These are phyloP conservation scores for Cyphellophora europaea DNA, from an alignment of 2,329 filamentous ascomycete species.

Conservation along the genomic window DNA sequence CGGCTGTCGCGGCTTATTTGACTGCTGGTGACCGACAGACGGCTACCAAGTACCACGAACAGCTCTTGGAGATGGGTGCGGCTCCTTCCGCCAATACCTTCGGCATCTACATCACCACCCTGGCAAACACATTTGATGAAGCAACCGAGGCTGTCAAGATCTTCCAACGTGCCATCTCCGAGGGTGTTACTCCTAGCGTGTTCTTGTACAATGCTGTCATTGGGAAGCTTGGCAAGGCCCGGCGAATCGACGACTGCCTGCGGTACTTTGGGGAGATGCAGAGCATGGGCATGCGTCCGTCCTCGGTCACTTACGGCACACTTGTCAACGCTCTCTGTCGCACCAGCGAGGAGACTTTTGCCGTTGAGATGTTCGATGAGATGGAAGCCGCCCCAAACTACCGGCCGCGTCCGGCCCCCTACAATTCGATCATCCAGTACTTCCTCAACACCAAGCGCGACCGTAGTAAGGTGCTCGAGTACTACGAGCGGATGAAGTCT, in stretches of 20 bases:
- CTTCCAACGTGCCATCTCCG: slow-evolving; percentile 84
- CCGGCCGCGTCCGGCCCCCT: slow-evolving; percentile 91
- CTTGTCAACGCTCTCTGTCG: slow-evolving; percentile 96
- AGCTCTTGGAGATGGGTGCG: slow-evolving; percentile 81
- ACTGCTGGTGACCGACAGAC: slow-evolving; percentile 69
- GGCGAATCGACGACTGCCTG: slow-evolving; percentile 93
- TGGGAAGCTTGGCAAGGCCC: slow-evolving; percentile 94
- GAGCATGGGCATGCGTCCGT: slow-evolving; percentile 81
- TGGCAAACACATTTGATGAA: slow-evolving; percentile 97
- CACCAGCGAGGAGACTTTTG: slow-evolving; percentile 94
- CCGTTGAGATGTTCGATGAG: slow-evolving; percentile 95
- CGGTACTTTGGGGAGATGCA: slow-evolving; percentile 99
- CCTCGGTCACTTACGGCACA: slow-evolving; percentile 94
- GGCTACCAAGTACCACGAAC: slow-evolving; percentile 81
- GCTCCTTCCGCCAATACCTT: slow-evolving; percentile 96
- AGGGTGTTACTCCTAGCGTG: slow-evolving; percentile 90
- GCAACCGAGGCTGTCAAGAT: slow-evolving; percentile 95
- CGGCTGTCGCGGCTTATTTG: slow-evolving; percentile 90
- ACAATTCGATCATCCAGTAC: slow-evolving; percentile 99
- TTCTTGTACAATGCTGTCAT: slow-evolving; percentile 98
- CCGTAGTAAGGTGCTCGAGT: slow-evolving; percentile 82
- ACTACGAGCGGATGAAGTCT: slow-evolving; percentile 88
- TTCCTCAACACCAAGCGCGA: slow-evolving; percentile 97
- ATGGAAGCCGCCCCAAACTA: slow-evolving; percentile 99
- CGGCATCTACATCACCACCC: slow-evolving; percentile 95